Evolutionary conservation across 371 early-diverging fungal species (phyloP).

Genomic region (Rhizomucor miehei): DNA sequence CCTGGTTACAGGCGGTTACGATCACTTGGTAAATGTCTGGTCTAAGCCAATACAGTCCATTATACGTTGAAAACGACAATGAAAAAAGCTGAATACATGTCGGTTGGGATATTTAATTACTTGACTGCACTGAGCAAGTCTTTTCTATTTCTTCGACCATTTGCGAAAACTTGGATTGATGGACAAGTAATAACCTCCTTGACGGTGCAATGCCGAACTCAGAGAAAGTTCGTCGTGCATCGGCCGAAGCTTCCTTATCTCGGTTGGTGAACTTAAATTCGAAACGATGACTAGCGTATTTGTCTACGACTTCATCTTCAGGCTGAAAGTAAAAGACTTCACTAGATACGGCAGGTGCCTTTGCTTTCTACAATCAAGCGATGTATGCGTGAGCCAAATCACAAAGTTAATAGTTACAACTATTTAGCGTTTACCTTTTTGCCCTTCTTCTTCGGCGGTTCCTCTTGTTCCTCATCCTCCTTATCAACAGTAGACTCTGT

Average conservation of each 20-base stretch:
- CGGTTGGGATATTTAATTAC: neutral
- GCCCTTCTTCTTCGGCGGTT: conserved; percentile 20
- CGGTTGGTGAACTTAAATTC: conserved; percentile 72
- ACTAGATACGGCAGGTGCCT: conserved; percentile 1
- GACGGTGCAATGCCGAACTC: conserved; percentile 84
- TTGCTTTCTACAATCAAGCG: too few relatives aligned
- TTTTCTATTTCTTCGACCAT: conserved; percentile 50
- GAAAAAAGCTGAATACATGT: neutral
- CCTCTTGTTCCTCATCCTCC: conserved; percentile 49
- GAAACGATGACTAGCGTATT: conserved; percentile 34
- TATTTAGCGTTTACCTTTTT: too few relatives aligned
- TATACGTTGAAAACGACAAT: conserved; percentile 7
- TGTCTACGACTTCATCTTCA: conserved; percentile 87
- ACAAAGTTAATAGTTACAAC: too few relatives aligned
- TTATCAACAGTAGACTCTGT: conserved; percentile 63
- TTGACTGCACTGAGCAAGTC: conserved; percentile 21
- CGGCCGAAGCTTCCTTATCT: conserved; percentile 61
- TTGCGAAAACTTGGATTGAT: conserved; percentile 54
- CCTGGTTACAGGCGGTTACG: conserved; percentile 36
- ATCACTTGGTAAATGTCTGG: conserved; percentile 36
- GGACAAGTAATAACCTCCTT: conserved; percentile 72
- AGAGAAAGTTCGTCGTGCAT: conserved; percentile 78
- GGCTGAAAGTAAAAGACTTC: conserved; percentile 78
- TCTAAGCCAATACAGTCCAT: conserved; percentile 9
- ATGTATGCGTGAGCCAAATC: too few relatives aligned